A percentile compares a stretch with the other conserved stretches of the same genome.
phyloP scores from a whole-genome alignment of 2,329 filamentous ascomycete genomes.

The Colletotrichum sp. region DNA sequence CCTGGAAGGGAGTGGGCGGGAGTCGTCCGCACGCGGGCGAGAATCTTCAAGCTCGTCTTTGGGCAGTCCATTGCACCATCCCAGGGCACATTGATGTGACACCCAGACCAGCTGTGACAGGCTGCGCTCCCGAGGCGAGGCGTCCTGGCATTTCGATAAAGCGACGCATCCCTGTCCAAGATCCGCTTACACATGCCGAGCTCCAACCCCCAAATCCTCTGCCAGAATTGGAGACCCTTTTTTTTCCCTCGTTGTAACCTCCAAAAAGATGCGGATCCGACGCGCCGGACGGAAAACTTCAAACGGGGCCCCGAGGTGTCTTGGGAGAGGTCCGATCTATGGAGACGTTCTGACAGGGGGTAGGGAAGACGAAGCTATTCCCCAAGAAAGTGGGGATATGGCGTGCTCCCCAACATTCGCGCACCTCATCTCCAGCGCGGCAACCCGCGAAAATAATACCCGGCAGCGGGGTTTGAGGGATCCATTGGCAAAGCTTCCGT shows the following conservation, averaged over 20 bases:
- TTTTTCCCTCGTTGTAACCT: background rate
- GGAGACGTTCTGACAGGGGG: background rate
- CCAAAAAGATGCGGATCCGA: background rate
- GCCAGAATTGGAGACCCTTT: background rate
- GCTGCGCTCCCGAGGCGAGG: background rate
- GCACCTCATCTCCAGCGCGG: background rate
- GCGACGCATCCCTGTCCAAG: background rate
- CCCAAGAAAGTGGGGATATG: conserved; percentile 22
- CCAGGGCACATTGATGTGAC: conserved; percentile 12
- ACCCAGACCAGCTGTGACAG: background rate
- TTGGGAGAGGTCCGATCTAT: conserved; percentile 10
- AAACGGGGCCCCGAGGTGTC: background rate
- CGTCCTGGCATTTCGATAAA: background rate
- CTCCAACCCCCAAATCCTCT: background rate
- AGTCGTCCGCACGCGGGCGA: background rate
- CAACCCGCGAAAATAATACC: background rate
- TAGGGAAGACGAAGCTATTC: background rate
- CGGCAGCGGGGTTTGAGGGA: background rate
- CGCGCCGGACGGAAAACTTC: background rate
- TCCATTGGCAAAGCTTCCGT: background rate
- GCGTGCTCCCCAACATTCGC: conserved; percentile 17
- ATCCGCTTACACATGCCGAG: background rate
- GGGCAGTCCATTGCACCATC: conserved; percentile 6
- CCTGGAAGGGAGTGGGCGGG: background rate
- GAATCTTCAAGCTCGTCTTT: background rate